Percentiles rank a stretch among this genome's conserved stretches.
Evolutionary conservation across 2,329 filamentous ascomycete genomes (phyloP).

Genomic region (Phaeosphaeria sp.): DNA sequence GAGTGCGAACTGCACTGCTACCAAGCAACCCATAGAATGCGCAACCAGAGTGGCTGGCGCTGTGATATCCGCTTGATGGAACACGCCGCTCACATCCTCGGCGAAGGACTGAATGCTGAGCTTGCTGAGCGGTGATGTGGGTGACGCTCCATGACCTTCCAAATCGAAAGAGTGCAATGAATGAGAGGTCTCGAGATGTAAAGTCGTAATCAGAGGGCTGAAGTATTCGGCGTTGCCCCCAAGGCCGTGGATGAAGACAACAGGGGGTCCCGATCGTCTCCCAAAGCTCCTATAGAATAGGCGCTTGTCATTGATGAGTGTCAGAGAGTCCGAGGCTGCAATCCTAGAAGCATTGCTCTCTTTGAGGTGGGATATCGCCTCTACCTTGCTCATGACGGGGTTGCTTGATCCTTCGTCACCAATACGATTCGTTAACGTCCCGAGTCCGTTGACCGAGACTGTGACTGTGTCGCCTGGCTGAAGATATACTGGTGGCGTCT

Average conservation of each 20-base stretch:
- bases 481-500: slow-evolving; percentile 44
- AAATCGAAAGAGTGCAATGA: not conserved
- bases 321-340: not conserved
- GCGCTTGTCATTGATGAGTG: slow-evolving; percentile 49
- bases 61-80: not conserved
- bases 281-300: slow-evolving; percentile 50
- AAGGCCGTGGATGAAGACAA: slow-evolving; percentile 37
- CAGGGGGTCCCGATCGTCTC: slow-evolving; percentile 22
- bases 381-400: slow-evolving; percentile 1
- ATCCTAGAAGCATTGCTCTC: slow-evolving; percentile 21
- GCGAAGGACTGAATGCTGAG: not conserved
- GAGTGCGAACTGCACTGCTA: not conserved
- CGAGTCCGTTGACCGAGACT: slow-evolving; percentile 33
- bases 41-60: not conserved
- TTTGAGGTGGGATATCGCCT: slow-evolving; percentile 46
- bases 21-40: not conserved
- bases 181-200: not conserved
- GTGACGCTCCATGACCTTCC: not conserved
- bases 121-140: not conserved
- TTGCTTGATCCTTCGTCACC: slow-evolving; percentile 57
- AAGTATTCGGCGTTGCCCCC: not conserved
- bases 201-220: not conserved
- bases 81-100: not conserved
- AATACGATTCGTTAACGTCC: slow-evolving; percentile 36
- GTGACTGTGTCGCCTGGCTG: slow-evolving; percentile 31